These are phyloP conservation scores for Piper betle DNA, from an alignment of 164 flowering plant species.

Conservation along the genomic window DNA sequence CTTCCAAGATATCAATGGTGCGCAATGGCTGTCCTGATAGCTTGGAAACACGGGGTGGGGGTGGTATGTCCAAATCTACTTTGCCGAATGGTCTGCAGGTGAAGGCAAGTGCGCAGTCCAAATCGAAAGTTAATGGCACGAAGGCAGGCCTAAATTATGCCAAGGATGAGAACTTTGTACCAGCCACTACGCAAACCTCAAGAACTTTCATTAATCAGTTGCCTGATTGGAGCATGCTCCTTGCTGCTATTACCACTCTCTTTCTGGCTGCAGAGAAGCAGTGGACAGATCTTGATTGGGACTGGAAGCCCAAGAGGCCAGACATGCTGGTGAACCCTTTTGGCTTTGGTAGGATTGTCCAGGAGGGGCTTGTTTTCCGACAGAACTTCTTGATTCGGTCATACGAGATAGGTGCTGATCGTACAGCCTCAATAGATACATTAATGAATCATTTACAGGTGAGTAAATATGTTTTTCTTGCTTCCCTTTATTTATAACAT, in stretches of 20 bases:
- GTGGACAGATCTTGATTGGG: conserved; percentile 97
- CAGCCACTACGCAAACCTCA: conserved; percentile 35
- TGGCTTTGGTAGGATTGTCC: conserved; percentile 72
- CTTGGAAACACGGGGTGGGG: conserved; percentile 27
- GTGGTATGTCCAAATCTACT: conserved; percentile 33
- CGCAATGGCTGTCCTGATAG: conserved; percentile 39
- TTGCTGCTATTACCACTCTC: conserved; percentile 88
- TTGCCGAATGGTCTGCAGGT: conserved; percentile 56
- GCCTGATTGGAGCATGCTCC: conserved; percentile 99
- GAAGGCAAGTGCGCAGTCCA: conserved; percentile 75
- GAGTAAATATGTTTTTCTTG: not conserved
- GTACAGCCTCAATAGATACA: conserved; percentile 90
- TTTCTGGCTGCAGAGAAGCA: conserved; percentile 99
- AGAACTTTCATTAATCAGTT: conserved; percentile 41
- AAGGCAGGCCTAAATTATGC: conserved; percentile 26
- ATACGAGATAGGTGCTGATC: conserved; percentile 94
- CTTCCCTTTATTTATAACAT: not conserved
- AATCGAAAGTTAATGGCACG: conserved; percentile 72
- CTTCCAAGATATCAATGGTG: conserved; percentile 26
- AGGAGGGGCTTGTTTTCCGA: conserved; percentile 71
- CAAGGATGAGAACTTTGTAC: conserved; percentile 25
- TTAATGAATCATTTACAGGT: conserved; percentile 98
- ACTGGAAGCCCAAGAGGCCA: conserved; percentile 83
- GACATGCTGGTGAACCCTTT: conserved; percentile 72
- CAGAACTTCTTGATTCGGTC: conserved; percentile 92